Evolutionary conservation across 805 yeast genomes (phyloP), one percentile per base, ranked within the genome.

Genomic region (Monosporozyma aquatica): DNA sequence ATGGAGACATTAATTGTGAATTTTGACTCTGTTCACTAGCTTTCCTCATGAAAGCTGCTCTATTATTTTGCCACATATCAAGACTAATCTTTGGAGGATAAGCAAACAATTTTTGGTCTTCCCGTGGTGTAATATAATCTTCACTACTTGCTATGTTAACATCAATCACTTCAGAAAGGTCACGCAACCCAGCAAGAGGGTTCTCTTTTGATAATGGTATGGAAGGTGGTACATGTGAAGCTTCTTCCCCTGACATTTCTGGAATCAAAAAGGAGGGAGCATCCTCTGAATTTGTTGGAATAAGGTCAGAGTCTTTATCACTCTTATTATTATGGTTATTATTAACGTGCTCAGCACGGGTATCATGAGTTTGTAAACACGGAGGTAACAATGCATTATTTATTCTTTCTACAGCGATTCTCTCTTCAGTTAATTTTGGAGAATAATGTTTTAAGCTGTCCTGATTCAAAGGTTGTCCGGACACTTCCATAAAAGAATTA

Each of bases 381-480:
- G 65, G 58, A 4, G 66, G 67, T 23, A 62, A 37, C 25, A 62
- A 44, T 2, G 58, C 55, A 43, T 55, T 56, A 38, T 61, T 55
- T 14, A 57, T 56, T 33, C 64, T 53, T 22, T 47, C 56, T 18
- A 60, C 45, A 2, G 64, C 63, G 33, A 49, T 43, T 41, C 51
- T 57, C 45, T 58, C 62, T 27, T 50, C 34, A 28, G 51, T 49
- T 29, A 59, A 35, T 26, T 50, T 48, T 8, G 51, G 53, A 9
- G 47, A 35, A 14, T 6, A 10, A 28, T 22, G 17, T 14, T 22
- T 18, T 17, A 13, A 24, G 8, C 26, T 17, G 4, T 30, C 21
- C 9, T 14, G n/a, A 28, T 28, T 38, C 18, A 32, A 18, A 32
- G 23, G 8, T 32, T 32, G 35, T 32, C 35, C 35, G 8, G 35